Evolutionary conservation across 495 filamentous ascomycete species (phyloP).

Genomic region (Podospora fimiseda): DNA sequence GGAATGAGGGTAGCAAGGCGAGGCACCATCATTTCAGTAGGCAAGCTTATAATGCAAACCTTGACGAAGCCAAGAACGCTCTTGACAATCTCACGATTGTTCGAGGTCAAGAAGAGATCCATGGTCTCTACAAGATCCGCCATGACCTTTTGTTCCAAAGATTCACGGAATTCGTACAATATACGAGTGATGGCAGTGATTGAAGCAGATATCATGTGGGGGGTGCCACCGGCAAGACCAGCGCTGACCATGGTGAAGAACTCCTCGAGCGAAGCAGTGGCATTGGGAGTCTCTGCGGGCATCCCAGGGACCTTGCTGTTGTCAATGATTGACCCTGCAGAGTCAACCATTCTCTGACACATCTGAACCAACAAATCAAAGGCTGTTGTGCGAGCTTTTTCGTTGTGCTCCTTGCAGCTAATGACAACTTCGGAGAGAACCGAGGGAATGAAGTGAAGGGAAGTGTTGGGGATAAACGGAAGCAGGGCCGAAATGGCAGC

Average conservation of each 20-base stretch:
- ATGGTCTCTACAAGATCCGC: conserved; percentile 82
- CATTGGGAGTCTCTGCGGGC: conserved; percentile 69
- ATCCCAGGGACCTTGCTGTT: conserved; percentile 82
- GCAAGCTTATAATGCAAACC: conserved; percentile 82
- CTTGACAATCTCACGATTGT: conserved; percentile 92
- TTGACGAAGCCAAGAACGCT: conserved; percentile 93
- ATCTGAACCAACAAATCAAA: conserved; percentile 89
- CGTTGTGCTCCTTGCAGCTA: conserved; percentile 92
- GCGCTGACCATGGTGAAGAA: conserved; percentile 98
- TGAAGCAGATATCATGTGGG: conserved; percentile 91
- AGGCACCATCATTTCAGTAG: conserved; percentile 65
- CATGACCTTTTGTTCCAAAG: conserved; percentile 49
- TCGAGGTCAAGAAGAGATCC: conserved; percentile 87
- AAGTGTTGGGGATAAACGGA: conserved; percentile 62
- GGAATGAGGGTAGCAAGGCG: conserved; percentile 69
- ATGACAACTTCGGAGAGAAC: conserved; percentile 91
- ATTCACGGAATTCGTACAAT: conserved; percentile 77
- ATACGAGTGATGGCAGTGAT: conserved; percentile 88
- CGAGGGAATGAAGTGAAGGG: conserved; percentile 86
- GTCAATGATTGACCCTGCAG: conserved; percentile 65
- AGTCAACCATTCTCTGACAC: conserved; percentile 65
- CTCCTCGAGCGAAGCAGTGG: conserved; percentile 75
- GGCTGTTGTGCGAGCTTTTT: conserved; percentile 78
- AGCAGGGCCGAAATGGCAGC: conserved; percentile 73
- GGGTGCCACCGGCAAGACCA: conserved; percentile 80